Base-by-base conservation (phyloP, 805 yeast genomes). In the Saturnispora bothae region DNA sequence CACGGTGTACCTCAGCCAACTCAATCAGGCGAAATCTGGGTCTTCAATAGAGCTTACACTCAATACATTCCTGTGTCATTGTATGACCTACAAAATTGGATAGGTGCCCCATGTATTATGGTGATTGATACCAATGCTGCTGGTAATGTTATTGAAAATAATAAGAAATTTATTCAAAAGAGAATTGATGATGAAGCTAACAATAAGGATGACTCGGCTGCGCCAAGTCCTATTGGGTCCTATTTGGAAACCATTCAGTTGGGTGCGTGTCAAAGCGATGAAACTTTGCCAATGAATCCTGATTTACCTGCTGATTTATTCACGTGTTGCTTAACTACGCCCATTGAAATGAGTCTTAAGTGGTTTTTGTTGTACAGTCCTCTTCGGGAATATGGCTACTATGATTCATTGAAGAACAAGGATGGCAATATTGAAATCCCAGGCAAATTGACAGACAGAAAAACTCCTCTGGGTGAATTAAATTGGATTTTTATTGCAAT, bases 1-100 rank as follows among this genome's bases (percentile, higher is more conserved):
- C 98, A 92, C 54, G 98, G 98, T 18, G 98, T 92, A 2, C 98
- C 98, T 0, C 85, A 85, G 50, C 97, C 98, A 0, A 92, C 98
- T 0, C 77, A 85, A 26, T 76, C 88, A 33, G 98, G 98, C 18
- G 98, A 92, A 54, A 84, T 92, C 20, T 92, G 98, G 98, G 97
- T 92, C 9, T 92, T 92, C 64, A 92, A 92, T 58, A 67, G 96
- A 48, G 95, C 95, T 1, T 92, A 88, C 56, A 92, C 98, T 1
- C 98, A 92, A 61, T 92, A 92, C 56, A 92, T 92, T 42, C 98
- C 98, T 1, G 92, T 92, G 2, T 83, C 95, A 8, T 61, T 92
- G n/a, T 86, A 83, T 57, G 98, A 92, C 52, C 64, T 92, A 34
- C 98, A 92, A 52, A 79, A 94, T 4, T 92, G 98, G 98, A 64